Conservation (phyloP, 2,329 filamentous ascomycete genomes). For the Stagonosporopsis chrysanthemi region DNA sequence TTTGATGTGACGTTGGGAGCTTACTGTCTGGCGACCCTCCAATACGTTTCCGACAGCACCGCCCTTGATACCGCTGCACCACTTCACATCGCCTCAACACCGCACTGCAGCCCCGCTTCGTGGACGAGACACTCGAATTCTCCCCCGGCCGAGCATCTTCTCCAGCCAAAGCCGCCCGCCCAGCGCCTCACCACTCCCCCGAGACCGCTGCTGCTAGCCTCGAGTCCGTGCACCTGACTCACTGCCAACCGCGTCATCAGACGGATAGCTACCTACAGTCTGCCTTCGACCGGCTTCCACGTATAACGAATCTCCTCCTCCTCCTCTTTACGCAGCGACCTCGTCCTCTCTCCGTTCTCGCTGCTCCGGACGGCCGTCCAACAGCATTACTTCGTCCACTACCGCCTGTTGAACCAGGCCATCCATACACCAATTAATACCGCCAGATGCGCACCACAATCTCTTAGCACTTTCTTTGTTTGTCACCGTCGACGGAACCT, state of each 20-base stretch:
- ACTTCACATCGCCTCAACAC: slow-evolving; percentile 27
- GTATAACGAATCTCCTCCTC: slow-evolving; percentile 49
- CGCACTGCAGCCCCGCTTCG: slow-evolving; percentile 27
- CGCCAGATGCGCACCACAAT: slow-evolving; percentile 55
- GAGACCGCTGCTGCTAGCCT: slow-evolving; percentile 21
- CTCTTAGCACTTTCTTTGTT: slow-evolving; percentile 53
- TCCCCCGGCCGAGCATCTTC: slow-evolving; percentile 26
- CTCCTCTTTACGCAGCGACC: slow-evolving; percentile 47
- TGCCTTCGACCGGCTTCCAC: slow-evolving; percentile 43
- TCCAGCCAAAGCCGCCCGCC: slow-evolving; percentile 38
- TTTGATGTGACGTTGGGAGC: slow-evolving; percentile 45
- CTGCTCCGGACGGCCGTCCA: slow-evolving; percentile 36
- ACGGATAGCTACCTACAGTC: slow-evolving; percentile 34
- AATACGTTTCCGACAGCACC: slow-evolving; percentile 30
- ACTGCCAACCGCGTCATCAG: slow-evolving; percentile 39
- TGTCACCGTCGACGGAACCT: slow-evolving; percentile 48
- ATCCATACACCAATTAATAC: slow-evolving; percentile 51
- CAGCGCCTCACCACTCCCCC: slow-evolving; percentile 30
- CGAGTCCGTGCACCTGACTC: slow-evolving; percentile 50
- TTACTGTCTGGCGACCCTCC: slow-evolving; percentile 37
- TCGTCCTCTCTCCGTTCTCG: slow-evolving; percentile 32
- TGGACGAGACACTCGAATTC: slow-evolving; percentile 38
- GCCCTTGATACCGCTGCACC: slow-evolving; percentile 30
- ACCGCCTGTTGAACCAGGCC: slow-evolving; percentile 51
- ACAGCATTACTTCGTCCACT: slow-evolving; percentile 1